phyloP scores from a whole-genome alignment of 2,329 filamentous ascomycete species.

The Neophaeococcomyces aloes region DNA sequence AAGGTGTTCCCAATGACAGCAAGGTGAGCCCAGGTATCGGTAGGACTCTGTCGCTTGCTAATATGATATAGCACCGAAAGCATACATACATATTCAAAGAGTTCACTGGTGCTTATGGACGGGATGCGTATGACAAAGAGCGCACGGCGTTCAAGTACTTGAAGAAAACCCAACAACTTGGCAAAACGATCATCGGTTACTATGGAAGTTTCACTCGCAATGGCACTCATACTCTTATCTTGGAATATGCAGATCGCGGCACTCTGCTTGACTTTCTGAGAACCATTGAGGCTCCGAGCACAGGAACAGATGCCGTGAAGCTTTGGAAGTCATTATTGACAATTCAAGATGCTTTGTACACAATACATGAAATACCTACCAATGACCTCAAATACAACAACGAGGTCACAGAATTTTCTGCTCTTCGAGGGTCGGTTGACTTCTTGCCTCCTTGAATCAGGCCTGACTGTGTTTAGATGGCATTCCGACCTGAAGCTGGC shows the following conservation, averaged over 20 bases:
- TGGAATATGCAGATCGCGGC: conserved; percentile 29
- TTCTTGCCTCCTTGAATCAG: conserved; percentile 2
- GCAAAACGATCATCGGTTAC: conserved; percentile 21
- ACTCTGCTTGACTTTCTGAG: conserved; percentile 26
- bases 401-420: too few species aligned
- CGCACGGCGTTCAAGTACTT: too few species aligned
- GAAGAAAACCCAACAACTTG: conserved; percentile 5
- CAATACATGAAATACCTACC: conserved; percentile 13
- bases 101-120: too few species aligned
- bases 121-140: too few species aligned
- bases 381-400: too few species aligned
- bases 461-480: conserved; percentile 17
- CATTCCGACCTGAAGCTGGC: conserved; percentile 28
- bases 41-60: too few species aligned
- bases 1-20: conserved; percentile 2
- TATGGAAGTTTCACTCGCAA: conserved; percentile 13
- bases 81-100: too few species aligned
- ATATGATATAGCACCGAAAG: too few species aligned
- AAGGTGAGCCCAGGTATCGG: too few species aligned
- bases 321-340: conserved; percentile 26
- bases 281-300: conserved; percentile 18
- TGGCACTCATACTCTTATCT: conserved; percentile 24
- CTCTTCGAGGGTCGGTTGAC: neutral
- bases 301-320: conserved; percentile 22
- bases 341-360: conserved; percentile 22